These are phyloP conservation scores for Tetradesmus obliquus DNA, from an alignment of 139 green algal genomes.

Conservation along the genomic window DNA sequence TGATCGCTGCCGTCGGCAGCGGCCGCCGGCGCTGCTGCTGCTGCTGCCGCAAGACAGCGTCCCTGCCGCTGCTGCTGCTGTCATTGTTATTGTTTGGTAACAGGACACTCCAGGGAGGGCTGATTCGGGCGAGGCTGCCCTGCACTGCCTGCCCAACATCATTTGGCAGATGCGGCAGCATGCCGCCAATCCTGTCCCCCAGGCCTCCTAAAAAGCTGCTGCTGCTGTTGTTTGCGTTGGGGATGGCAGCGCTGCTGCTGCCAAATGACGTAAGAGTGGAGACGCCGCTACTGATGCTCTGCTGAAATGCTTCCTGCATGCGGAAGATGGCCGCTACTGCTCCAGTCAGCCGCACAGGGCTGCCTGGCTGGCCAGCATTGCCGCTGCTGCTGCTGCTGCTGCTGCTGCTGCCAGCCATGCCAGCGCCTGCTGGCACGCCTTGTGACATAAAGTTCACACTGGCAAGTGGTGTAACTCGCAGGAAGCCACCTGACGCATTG, in stretches of 20 bases:
- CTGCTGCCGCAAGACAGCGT: background rate
- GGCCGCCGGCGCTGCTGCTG: background rate
- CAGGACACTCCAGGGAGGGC: background rate
- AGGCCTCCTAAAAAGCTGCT: background rate
- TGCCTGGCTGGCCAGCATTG: background rate
- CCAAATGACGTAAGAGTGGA: background rate
- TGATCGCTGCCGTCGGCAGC: conserved; percentile 11
- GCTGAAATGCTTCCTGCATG: background rate
- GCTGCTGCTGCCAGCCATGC: too few species aligned
- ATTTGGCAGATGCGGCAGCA: background rate
- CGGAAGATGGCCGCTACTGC: conserved; percentile 13
- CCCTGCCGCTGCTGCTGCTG: background rate
- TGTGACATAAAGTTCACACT: background rate
- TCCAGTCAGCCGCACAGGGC: background rate
- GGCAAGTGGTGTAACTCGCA: background rate
- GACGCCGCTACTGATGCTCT: background rate
- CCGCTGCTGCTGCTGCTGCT: background rate
- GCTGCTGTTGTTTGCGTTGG: background rate
- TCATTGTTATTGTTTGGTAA: background rate
- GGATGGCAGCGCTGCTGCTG: background rate
- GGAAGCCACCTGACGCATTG: background rate
- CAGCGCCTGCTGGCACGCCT: background rate
- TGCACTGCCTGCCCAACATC: background rate
- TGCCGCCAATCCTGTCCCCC: background rate
- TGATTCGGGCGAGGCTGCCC: background rate